These are phyloP conservation scores for Vaccinium vitisidaea DNA, from an alignment of 148 eudicot species.

Conservation along the genomic window DNA sequence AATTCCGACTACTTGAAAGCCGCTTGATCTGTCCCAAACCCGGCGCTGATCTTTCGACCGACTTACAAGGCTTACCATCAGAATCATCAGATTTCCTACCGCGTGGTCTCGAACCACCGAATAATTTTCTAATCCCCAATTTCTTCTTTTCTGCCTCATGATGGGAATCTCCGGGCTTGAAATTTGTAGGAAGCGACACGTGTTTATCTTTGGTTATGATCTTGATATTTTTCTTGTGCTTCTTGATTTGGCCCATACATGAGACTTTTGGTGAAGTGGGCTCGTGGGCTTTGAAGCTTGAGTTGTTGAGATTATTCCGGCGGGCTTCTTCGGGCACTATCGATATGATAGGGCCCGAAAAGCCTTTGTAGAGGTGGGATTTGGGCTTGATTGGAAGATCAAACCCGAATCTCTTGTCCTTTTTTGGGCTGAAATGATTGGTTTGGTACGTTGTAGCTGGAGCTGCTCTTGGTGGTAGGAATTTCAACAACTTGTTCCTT, in stretches of 20 bases:
- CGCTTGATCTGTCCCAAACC: slow-evolving; percentile 53
- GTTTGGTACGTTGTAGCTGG: slow-evolving; percentile 51
- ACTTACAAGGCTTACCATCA: neutral
- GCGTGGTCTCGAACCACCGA: neutral
- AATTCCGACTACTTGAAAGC: slow-evolving; percentile 68
- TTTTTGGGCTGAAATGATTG: slow-evolving; percentile 56
- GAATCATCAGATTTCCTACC: slow-evolving; percentile 12
- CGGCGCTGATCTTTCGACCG: slow-evolving; percentile 29
- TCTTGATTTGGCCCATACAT: slow-evolving; percentile 91
- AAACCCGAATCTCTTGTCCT: slow-evolving; percentile 21
- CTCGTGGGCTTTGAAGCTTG: slow-evolving; percentile 33
- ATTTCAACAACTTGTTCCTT: slow-evolving; percentile 52
- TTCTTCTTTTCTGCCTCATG: slow-evolving; percentile 8
- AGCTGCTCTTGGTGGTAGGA: slow-evolving; percentile 59
- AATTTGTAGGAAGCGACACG: slow-evolving; percentile 15
- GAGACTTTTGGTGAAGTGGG: slow-evolving; percentile 87
- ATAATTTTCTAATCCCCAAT: slow-evolving; percentile 14
- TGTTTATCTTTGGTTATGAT: slow-evolving; percentile 23
- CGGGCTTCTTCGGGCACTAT: slow-evolving; percentile 62
- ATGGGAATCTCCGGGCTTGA: neutral
- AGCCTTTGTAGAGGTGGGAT: slow-evolving; percentile 38
- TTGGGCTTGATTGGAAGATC: slow-evolving; percentile 9
- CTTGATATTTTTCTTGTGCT: slow-evolving; percentile 38
- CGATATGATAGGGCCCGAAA: slow-evolving; percentile 57
- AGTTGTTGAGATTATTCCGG: slow-evolving; percentile 24